Evolutionary conservation across 2,329 filamentous ascomycete genomes (phyloP).

Genomic region (Pseudogymnoascus sp.): DNA sequence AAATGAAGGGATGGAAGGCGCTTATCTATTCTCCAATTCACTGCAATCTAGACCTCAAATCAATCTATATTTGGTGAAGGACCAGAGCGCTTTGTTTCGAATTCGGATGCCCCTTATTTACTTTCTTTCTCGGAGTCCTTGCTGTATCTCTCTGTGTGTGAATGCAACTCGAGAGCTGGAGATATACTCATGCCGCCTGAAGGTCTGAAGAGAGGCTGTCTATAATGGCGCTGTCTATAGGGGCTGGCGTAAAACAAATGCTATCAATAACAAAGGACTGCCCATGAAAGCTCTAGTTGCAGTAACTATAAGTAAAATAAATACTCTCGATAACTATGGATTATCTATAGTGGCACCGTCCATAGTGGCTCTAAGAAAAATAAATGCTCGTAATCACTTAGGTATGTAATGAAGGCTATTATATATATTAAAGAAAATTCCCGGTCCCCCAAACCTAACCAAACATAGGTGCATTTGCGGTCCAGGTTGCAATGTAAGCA

Average conservation of each 20-base stretch:
- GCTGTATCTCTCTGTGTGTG: background rate
- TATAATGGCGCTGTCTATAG: background rate
- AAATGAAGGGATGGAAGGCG: background rate
- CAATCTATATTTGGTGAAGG: background rate
- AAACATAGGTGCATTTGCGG: background rate
- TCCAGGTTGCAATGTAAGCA: background rate
- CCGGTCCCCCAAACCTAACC: background rate
- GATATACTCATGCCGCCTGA: too few relatives aligned
- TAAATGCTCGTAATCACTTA: background rate
- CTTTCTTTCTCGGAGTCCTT: background rate
- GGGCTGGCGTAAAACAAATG: background rate
- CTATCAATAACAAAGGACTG: background rate
- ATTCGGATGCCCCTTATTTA: background rate
- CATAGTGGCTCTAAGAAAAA: background rate
- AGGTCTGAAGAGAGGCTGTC: background rate
- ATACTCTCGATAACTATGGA: background rate
- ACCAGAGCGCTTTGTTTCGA: background rate
- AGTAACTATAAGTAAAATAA: background rate
- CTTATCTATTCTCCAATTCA: background rate
- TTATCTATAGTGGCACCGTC: too few relatives aligned
- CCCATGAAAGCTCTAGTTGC: too few relatives aligned
- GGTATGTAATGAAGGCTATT: background rate
- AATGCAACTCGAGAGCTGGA: background rate
- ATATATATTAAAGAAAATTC: background rate
- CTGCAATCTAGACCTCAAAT: background rate